phyloP scores from a whole-genome alignment of 495 filamentous ascomycete genomes.

The Letharia columbiana region DNA sequence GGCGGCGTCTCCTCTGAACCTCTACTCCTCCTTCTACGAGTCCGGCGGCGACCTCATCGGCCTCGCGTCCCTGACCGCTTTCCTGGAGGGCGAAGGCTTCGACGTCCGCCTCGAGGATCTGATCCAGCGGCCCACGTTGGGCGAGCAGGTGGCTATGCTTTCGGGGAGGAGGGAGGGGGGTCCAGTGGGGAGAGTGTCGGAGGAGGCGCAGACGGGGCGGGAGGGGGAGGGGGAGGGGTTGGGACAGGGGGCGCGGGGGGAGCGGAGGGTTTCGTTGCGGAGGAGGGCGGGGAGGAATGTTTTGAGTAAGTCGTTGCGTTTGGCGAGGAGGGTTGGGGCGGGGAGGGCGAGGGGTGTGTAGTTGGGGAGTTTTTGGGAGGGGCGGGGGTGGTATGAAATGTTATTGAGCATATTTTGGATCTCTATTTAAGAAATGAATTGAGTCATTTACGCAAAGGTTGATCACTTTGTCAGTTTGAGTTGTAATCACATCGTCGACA shows the following conservation, averaged over 20 bases:
- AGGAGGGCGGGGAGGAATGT: background rate
- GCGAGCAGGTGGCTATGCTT: conserved; percentile 43
- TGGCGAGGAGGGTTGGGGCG: background rate
- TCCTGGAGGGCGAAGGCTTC: conserved; percentile 42
- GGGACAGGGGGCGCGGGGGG: background rate
- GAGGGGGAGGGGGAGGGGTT: background rate
- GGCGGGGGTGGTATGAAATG: too few relatives aligned
- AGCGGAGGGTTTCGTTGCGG: background rate
- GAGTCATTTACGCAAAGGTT: too few relatives aligned
- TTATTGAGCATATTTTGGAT: too few relatives aligned
- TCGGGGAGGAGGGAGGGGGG: background rate
- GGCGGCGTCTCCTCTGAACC: conserved; percentile 27
- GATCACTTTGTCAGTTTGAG: too few relatives aligned
- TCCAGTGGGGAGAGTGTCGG: too few relatives aligned
- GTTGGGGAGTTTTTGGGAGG: background rate
- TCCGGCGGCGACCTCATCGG: conserved; percentile 47
- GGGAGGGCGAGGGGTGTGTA: background rate
- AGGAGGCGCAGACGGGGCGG: background rate
- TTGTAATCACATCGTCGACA: too few relatives aligned
- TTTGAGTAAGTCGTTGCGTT: background rate
- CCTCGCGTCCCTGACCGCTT: conserved; percentile 40
- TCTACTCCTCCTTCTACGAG: conserved; percentile 45
- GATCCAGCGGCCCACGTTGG: conserved; percentile 41
- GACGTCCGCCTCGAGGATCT: conserved; percentile 44
- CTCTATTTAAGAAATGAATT: too few relatives aligned